Base-by-base conservation (phyloP, 2,329 filamentous ascomycete species). In the Pseudogymnoascus sp. region DNA sequence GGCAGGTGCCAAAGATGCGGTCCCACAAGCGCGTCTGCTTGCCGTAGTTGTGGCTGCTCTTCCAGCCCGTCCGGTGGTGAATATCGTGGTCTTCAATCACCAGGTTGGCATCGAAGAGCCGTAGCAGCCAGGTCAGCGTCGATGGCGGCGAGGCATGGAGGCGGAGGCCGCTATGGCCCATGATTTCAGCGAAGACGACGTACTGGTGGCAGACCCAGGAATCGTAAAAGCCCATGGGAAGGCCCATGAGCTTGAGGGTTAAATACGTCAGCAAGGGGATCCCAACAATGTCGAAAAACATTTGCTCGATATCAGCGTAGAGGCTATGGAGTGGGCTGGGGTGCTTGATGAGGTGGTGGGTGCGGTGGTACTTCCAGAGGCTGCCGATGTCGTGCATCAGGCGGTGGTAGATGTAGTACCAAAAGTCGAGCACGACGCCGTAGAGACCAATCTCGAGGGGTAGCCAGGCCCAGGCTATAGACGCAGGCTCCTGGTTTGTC, bases 141-240 rank as follows among this genome's bases (percentile, higher is more conserved):
- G 71, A 72, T 0, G 77, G 75, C 0, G 75, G 71, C 0, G 70
- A 72, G 0, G 72, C 68, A 59, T 74, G 72, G 9, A 79, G 59
- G 1, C 77, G 74, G 13, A 79, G 64, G 0, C 77, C 76, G 31
- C 72, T 75, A 60, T 78, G 77, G 3, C 77, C 76, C 26, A 70
- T 67, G 3, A 77, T 60, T 63, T 78, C 77, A 13, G 75, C 68
- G 67, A 74, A 79, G 11, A 77, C 70, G 31, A 80, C 70, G 60
- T 78, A 80, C 61, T 77, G 71, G 61, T 78, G 75, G 66, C 77
- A 79, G 17, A 80, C 65, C 77, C 77, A 80, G 76, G 75, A 78
- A 44, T 79, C 77, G 59, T 79, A 79, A 66, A 80, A 80, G 1
- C 76, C 77, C 74, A 79, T 76, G 0, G 76, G 77, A 3, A 79